phyloP scores from a whole-genome alignment of 1,139 yeast genomes.

The Hyphopichia khmerensis region DNA sequence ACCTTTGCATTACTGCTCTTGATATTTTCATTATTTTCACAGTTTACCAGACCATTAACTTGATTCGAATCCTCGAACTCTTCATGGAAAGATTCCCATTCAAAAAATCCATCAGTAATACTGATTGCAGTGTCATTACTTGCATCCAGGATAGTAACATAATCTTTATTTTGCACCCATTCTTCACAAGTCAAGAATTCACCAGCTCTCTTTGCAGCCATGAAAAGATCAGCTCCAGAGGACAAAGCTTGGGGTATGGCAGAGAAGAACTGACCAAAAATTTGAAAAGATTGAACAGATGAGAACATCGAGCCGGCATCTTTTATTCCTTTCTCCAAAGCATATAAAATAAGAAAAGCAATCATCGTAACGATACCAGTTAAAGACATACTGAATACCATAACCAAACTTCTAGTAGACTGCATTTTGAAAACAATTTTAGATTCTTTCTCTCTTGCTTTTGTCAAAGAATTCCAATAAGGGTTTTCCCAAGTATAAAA shows the following conservation, averaged over 20 bases:
- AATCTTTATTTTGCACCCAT: constrained; percentile 13
- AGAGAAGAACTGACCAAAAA: constrained; percentile 10
- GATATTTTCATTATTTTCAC: constrained; percentile 6
- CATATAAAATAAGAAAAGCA: constrained; percentile 12
- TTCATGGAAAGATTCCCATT: constrained; percentile 60
- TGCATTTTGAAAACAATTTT: constrained; percentile 10
- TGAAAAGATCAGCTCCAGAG: constrained; percentile 11
- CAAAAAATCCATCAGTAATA: constrained; percentile 55
- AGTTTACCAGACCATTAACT: too few relatives aligned
- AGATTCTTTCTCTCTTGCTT: constrained; percentile 9
- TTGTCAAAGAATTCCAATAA: constrained; percentile 9
- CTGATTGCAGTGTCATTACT: constrained; percentile 37
- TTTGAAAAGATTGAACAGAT: constrained; percentile 13
- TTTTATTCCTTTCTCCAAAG: constrained; percentile 7
- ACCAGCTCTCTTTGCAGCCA: constrained; percentile 34
- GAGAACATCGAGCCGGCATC: constrained; percentile 16
- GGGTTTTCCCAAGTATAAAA: constrained; percentile 39
- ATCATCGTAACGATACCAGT: constrained; percentile 11
- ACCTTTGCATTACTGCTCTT: background rate
- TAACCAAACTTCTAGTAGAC: constrained; percentile 9
- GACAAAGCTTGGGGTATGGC: constrained; percentile 13
- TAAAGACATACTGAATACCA: constrained; percentile 11
- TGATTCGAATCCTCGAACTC: constrained; percentile 13
- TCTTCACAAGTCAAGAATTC: constrained; percentile 41
- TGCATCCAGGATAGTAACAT: constrained; percentile 19